Percentiles rank a stretch among this genome's conserved stretches.
phyloP scores from a whole-genome alignment of 139 green algal species.

The Chlorella ohadii region DNA sequence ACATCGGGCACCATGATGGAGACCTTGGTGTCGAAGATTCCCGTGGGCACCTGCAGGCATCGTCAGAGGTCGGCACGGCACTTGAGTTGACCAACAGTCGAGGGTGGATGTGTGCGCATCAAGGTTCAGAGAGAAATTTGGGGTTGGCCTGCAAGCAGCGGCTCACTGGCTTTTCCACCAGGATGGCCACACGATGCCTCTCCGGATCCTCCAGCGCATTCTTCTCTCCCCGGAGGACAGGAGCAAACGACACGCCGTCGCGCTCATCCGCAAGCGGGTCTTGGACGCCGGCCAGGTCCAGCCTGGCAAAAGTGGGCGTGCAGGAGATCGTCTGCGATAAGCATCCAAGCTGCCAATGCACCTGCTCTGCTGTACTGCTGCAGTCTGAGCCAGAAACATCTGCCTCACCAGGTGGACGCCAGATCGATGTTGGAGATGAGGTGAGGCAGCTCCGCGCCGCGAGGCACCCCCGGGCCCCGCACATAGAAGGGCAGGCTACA shows the following conservation, averaged over 20 bases:
- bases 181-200: not conserved
- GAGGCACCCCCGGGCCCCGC: not conserved
- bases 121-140: too few relatives aligned
- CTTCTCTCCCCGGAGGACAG: not conserved
- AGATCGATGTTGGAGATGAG: constrained; percentile 10
- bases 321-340: too few relatives aligned
- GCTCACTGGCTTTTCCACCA: constrained; percentile 10
- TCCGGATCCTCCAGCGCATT: not conserved
- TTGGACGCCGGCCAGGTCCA: constrained; percentile 4
- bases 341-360: too few relatives aligned
- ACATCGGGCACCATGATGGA: constrained; percentile 1
- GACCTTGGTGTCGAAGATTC: not conserved
- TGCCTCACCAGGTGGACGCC: not conserved
- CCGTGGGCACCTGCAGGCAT: not conserved
- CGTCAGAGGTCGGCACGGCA: not conserved
- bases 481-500: constrained; percentile 22
- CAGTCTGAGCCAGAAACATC: too few relatives aligned
- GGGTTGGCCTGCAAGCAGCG: too few relatives aligned
- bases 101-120: not conserved
- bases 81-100: not conserved
- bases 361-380: too few relatives aligned
- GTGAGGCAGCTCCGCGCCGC: not conserved
- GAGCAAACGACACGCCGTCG: not conserved
- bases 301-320: not conserved
- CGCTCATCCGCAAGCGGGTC: not conserved